Evolutionary conservation across 2,329 filamentous ascomycete species (phyloP), one percentile per base, ranked within the genome.

Genomic region (Cladosporium halotolerans): DNA sequence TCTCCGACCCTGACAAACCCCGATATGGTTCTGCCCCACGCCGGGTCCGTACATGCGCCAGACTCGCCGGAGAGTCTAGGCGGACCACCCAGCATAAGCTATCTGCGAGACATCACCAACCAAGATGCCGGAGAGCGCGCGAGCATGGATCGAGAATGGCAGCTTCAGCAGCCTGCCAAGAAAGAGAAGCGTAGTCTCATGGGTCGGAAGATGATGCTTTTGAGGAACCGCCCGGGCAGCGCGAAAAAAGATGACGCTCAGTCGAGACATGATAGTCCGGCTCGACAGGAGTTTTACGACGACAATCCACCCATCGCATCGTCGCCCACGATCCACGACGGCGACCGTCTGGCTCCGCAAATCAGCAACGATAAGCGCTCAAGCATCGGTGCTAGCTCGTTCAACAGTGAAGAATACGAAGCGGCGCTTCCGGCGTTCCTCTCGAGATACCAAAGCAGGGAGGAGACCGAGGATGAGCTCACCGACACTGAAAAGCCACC

Each of bases 1-100:
- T 95, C 89, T 55, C 91, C 91, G 44, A 95, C 91, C 2, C 76
- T 96, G 64, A 95, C 89, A 53, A 95, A 96, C 70, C 89, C 90
- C 49, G 91, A 95, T 69, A 91, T 96, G 89, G 95, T 96, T 14
- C 58, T 96, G 49, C 91, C 91, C 56, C 42, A 39, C 84, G 86
- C 67, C 83, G 55, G 45, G 16, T 36, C 36, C 45, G 39, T 19
- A 45, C 51, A 13, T 45, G 55, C 18, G 39, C 53, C 42, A 43
- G 44, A 46, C 23, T 63, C 62, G 11, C 62, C 62, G 14, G 59
- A 60, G 40, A 45, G 53, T 10, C 38, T 47, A 18, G 50, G 55
- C 36, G 54, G 62, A 33, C 64, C 65, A 19, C 65, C 64, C 32
- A 67, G 64, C 46, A 61, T 61, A 31, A 60, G 53, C 43, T 66